A percentile compares a stretch with the other conserved stretches of the same genome.
phyloP scores from a whole-genome alignment of 2,329 filamentous ascomycete species.

The Paraconiothyrium brasiliense region DNA sequence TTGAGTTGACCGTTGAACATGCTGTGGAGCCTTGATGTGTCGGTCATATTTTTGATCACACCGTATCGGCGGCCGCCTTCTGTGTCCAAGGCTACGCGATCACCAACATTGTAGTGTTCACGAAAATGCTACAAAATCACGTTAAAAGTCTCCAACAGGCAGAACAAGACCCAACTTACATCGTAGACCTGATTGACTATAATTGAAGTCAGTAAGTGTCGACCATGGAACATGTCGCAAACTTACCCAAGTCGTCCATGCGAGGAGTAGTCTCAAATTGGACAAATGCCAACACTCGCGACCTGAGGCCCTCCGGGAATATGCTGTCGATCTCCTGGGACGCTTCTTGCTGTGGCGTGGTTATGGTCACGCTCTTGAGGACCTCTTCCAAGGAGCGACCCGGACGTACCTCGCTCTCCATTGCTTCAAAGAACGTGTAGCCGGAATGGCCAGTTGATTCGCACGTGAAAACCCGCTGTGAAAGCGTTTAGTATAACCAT shows the following conservation, averaged over 20 bases:
- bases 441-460: slow-evolving; percentile 94
- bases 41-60: slow-evolving; percentile 42
- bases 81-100: slow-evolving; percentile 46
- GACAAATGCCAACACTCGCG: slow-evolving; percentile 87
- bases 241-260: slow-evolving; percentile 79
- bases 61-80: slow-evolving; percentile 41
- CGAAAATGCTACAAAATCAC: slow-evolving; percentile 40
- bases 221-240: not conserved
- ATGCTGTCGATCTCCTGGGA: slow-evolving; percentile 89
- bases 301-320: slow-evolving; percentile 90
- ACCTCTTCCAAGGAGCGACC: slow-evolving; percentile 34
- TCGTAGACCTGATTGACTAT: slow-evolving; percentile 45
- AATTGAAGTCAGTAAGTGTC: slow-evolving; percentile 48
- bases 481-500: slow-evolving; percentile 32
- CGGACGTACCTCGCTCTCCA: slow-evolving; percentile 83
- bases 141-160: slow-evolving; percentile 16
- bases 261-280: slow-evolving; percentile 86
- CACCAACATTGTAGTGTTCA: slow-evolving; percentile 44
- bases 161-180: slow-evolving; percentile 25
- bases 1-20: slow-evolving; percentile 37
- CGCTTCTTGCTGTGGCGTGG: slow-evolving; percentile 62
- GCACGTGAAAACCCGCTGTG: slow-evolving; percentile 87
- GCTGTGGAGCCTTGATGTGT: slow-evolving; percentile 40
- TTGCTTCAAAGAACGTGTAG: slow-evolving; percentile 90
- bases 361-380: slow-evolving; percentile 45